Conservation (phyloP, 805 yeast species). For the Candida silvicultrix region DNA sequence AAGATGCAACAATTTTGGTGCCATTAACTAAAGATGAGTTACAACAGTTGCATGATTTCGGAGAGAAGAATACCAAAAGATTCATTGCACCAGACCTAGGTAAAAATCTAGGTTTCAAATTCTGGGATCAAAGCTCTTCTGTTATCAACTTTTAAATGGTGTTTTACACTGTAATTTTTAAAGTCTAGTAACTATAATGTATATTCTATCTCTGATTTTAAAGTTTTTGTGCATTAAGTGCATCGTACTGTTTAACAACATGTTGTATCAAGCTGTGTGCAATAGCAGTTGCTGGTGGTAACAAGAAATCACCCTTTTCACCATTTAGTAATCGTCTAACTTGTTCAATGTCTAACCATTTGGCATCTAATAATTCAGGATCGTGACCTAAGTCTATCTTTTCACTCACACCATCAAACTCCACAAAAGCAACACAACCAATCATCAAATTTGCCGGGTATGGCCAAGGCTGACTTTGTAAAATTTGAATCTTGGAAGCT, state of each 20-base stretch:
- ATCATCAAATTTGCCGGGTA: conserved; percentile 91
- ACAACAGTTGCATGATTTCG: conserved; percentile 24
- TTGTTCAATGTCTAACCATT: conserved; percentile 66
- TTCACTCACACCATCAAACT: conserved; percentile 60
- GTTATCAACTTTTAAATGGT: neutral
- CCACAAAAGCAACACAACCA: conserved; percentile 82
- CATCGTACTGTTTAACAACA: conserved; percentile 12
- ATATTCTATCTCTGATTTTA: no score
- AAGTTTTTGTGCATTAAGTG: neutral
- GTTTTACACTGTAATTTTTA: no score
- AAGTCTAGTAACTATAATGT: no score
- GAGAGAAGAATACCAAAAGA: conserved; percentile 24
- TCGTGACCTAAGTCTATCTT: conserved; percentile 71
- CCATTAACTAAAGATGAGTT: conserved; percentile 36
- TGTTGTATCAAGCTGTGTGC: conserved; percentile 21
- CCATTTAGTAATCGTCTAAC: conserved; percentile 34
- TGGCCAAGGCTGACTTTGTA: conserved; percentile 95
- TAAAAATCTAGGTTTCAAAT: conserved; percentile 5
- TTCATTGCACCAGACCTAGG: conserved; percentile 18
- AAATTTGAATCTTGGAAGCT: conserved; percentile 48
- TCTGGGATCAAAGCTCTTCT: conserved; percentile 1
- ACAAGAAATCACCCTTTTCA: conserved; percentile 15
- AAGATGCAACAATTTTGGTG: conserved; percentile 26
- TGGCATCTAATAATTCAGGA: conserved; percentile 78
- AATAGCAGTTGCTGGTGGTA: conserved; percentile 23